Conservation (phyloP, 345 rosid species). For the Dipteronia sinensis region DNA sequence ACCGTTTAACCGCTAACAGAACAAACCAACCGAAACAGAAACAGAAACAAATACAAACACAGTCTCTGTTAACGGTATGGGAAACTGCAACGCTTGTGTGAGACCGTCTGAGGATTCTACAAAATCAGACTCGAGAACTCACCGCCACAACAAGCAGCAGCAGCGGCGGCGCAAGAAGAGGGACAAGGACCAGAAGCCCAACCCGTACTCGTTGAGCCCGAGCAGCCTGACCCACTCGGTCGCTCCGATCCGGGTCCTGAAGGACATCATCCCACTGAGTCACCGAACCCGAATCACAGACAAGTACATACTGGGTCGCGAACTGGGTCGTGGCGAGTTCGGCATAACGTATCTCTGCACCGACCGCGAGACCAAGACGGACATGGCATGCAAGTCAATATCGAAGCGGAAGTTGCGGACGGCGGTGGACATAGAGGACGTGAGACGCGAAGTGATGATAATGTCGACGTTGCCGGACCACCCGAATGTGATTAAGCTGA, state of each 20-base stretch:
- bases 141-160: slow-evolving; percentile 8
- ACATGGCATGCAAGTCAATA: slow-evolving; percentile 86
- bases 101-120: slow-evolving; percentile 40
- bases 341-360: slow-evolving; percentile 94
- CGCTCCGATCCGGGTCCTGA: slow-evolving; percentile 67
- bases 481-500: slow-evolving; percentile 83
- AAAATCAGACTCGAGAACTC: slow-evolving; percentile 5
- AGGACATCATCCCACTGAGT: slow-evolving; percentile 62
- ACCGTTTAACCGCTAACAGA: not conserved
- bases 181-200: slow-evolving; percentile 45
- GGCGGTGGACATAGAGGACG: slow-evolving; percentile 88
- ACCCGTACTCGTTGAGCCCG: slow-evolving; percentile 47
- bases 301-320: slow-evolving; percentile 83
- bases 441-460: slow-evolving; percentile 89
- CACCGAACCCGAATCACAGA: slow-evolving; percentile 75
- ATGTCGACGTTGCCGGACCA: slow-evolving; percentile 88
- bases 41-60: not conserved
- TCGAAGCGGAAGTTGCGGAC: slow-evolving; percentile 88
- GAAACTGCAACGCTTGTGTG: slow-evolving; percentile 90
- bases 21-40: not conserved
- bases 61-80: slow-evolving; percentile 43
- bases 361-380: slow-evolving; percentile 69
- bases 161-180: slow-evolving; percentile 27
- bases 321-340: slow-evolving; percentile 93
- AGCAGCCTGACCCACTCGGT: slow-evolving; percentile 46